A percentile compares a stretch with the other conserved stretches of the same genome.
phyloP scores from a whole-genome alignment of 2,329 filamentous ascomycete species.

The Leptographium galeiforme region DNA sequence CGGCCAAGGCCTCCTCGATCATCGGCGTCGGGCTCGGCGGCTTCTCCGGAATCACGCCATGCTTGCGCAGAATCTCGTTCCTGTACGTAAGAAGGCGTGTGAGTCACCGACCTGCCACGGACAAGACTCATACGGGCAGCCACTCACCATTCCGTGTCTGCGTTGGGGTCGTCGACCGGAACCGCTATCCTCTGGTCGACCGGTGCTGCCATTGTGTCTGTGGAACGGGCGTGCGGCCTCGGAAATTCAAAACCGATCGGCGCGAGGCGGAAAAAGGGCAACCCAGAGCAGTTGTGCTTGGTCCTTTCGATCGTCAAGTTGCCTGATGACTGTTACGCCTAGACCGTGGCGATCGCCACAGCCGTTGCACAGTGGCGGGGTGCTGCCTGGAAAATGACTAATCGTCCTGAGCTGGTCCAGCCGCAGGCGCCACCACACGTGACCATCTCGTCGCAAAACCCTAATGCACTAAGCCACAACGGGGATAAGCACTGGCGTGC shows the following conservation, averaged over 20 bases:
- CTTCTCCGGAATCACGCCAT: conserved; percentile 95
- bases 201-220: conserved; percentile 42
- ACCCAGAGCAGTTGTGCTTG: background rate
- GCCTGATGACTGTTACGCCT: background rate
- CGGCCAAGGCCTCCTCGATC: conserved; percentile 84
- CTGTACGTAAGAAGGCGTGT: conserved; percentile 29
- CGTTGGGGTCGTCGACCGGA: conserved; percentile 87
- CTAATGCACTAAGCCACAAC: conserved; percentile 10
- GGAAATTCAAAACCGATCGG: background rate
- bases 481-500: background rate
- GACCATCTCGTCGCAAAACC: conserved; percentile 5
- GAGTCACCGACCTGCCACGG: background rate
- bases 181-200: conserved; percentile 57
- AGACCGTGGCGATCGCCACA: background rate
- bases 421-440: conserved; percentile 7
- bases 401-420: background rate
- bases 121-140: background rate
- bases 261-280: background rate
- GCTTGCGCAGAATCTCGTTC: conserved; percentile 97
- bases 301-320: background rate
- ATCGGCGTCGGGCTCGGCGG: conserved; percentile 88
- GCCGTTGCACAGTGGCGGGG: background rate
- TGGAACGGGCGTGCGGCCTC: background rate
- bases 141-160: conserved; percentile 86
- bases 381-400: background rate